phyloP scores from a whole-genome alignment of 176 grass and related monocot species.

The Rhipidocladum racemiflorum region DNA sequence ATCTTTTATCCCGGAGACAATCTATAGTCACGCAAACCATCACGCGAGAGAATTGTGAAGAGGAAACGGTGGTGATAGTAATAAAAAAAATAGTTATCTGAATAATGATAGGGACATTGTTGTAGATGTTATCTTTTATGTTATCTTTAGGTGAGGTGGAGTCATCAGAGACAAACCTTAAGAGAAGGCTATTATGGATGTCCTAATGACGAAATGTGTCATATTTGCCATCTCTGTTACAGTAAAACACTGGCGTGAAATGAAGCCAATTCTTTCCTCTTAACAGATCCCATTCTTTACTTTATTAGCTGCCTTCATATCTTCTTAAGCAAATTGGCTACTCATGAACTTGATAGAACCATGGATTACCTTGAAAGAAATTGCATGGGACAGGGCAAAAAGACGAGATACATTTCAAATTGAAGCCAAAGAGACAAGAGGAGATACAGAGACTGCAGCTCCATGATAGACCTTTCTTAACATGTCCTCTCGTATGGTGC shows the following conservation, averaged over 20 bases:
- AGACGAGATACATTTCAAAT: not conserved
- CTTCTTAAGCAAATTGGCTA: not conserved
- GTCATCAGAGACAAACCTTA: no score
- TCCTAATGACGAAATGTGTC: not conserved
- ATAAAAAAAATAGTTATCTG: no score
- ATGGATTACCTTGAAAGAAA: conserved; percentile 5
- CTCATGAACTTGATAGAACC: not conserved
- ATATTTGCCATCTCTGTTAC: not conserved
- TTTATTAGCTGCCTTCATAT: not conserved
- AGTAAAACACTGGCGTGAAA: conserved; percentile 15
- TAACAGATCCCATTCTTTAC: not conserved
- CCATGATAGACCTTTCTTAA: conserved; percentile 7
- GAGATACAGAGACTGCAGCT: conserved; percentile 5
- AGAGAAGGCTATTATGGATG: no score
- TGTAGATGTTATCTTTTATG: no score
- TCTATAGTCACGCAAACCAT: no score
- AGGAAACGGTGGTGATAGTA: no score
- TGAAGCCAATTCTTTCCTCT: conserved; percentile 10
- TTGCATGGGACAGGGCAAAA: not conserved
- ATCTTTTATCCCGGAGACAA: no score
- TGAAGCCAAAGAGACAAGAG: not conserved
- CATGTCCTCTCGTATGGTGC: not conserved
- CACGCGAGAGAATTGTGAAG: no score
- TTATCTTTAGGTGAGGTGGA: no score
- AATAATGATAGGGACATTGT: no score